Evolutionary conservation across 2,329 filamentous ascomycete genomes (phyloP).

Genomic region (Colletotrichum filicis): DNA sequence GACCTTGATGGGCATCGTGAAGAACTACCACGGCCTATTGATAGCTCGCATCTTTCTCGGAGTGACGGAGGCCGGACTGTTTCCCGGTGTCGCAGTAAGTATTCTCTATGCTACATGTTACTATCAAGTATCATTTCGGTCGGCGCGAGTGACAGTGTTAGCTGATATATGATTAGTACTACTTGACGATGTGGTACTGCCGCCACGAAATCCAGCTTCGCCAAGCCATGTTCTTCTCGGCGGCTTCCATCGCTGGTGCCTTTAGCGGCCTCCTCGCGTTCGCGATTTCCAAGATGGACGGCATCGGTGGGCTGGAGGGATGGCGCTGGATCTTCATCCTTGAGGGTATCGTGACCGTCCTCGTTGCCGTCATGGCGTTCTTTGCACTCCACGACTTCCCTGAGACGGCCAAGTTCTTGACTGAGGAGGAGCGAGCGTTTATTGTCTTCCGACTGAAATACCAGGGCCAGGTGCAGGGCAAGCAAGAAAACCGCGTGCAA

Average conservation of each 20-base stretch:
- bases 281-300: constrained; percentile 76
- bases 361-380: constrained; percentile 74
- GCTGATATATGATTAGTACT: constrained; percentile 50
- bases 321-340: constrained; percentile 78
- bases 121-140: not conserved
- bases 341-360: constrained; percentile 75
- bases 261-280: constrained; percentile 80
- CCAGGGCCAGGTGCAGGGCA: constrained; percentile 59
- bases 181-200: constrained; percentile 69
- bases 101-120: not conserved
- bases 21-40: constrained; percentile 58
- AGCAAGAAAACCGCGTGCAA: constrained; percentile 36
- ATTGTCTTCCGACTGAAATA: constrained; percentile 77
- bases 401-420: constrained; percentile 80
- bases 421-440: constrained; percentile 75
- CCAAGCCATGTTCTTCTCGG: constrained; percentile 83
- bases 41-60: constrained; percentile 68
- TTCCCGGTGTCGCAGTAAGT: constrained; percentile 68
- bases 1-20: constrained; percentile 65
- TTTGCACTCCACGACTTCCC: constrained; percentile 85
- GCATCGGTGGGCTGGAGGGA: constrained; percentile 66
- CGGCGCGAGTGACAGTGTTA: not conserved
- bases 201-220: constrained; percentile 66
- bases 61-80: constrained; percentile 74
- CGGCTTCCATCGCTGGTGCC: constrained; percentile 81